Evolutionary conservation across 805 yeast genomes (phyloP), one percentile per base, ranked within the genome.

Genomic region (Saccharomycopsis sp.): DNA sequence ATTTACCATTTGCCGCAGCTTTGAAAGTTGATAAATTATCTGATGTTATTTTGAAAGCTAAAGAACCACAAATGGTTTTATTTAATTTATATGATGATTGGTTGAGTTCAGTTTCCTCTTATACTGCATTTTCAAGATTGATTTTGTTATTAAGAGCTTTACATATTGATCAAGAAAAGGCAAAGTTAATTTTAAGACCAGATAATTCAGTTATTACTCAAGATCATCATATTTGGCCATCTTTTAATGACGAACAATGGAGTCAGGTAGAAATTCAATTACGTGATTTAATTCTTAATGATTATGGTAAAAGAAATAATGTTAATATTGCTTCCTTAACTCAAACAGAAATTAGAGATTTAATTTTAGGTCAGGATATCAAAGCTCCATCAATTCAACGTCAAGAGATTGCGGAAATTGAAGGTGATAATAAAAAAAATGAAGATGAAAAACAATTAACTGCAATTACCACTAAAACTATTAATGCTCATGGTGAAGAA

Each of bases 81-180:
- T 84, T 87, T 63, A 87, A 88, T 54, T 65, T 92, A 36, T 92
- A 86, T 58, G 99, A 92, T 57, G 95, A 92, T 55, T 92, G 99
- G 99, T 64, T 87, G 42, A 72, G 74, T 44, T 67, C 74, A 1
- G 75, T 86, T 31, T 85, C 95, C 0, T 75, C 95, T 0, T 85
- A 79, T 57, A 92, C 98, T 1, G 97, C 97, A 0, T 92, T 92
- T 57, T 86, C 96, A 4, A 70, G 99, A 47, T 64, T 89, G 42
- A 73, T 87, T 38, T 66, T 92, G 45, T 63, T 92, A n/a, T 63
- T 92, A 53, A 69, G 98, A 47, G 94, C 89, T 0, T 61, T 89
- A 45, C 80, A 79, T 39, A 76, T 88, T 14, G 77, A 81, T 55
- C 76, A 73, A 37, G 96, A 85, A 39, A 70, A 76, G 46, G 74